These are phyloP conservation scores for Lactarius akahatsu DNA, from an alignment of 768 basidiomycete genomes.

Conservation along the genomic window DNA sequence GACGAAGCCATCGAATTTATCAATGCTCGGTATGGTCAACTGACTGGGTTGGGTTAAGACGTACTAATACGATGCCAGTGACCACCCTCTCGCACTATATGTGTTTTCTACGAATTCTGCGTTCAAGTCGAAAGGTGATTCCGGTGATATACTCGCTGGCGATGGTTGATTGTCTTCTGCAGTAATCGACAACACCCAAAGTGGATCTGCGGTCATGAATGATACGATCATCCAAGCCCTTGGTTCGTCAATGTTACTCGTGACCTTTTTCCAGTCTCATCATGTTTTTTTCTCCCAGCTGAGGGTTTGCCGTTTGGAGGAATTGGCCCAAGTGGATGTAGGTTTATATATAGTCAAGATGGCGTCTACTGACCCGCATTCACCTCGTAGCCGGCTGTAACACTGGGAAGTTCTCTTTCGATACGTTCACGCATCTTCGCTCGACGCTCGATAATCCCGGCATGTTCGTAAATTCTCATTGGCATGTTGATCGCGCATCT, in stretches of 20 bases:
- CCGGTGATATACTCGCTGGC: background rate
- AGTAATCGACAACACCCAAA: slow-evolving; percentile 72
- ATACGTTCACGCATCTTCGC: slow-evolving; percentile 75
- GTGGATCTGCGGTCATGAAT: slow-evolving; percentile 69
- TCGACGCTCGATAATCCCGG: slow-evolving; percentile 48
- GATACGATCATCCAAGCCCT: slow-evolving; percentile 63
- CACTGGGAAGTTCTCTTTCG: slow-evolving; percentile 73
- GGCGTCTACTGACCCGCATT: slow-evolving; percentile 2
- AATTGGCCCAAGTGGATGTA: slow-evolving; percentile 69
- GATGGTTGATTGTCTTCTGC: background rate
- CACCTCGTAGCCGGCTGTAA: slow-evolving; percentile 57
- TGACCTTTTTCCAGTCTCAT: background rate
- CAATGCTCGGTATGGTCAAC: slow-evolving; percentile 46
- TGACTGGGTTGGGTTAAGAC: background rate
- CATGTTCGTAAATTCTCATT: slow-evolving; percentile 35
- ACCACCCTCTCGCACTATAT: slow-evolving; percentile 74
- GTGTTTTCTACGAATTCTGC: slow-evolving; percentile 63
- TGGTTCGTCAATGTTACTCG: slow-evolving; percentile 40
- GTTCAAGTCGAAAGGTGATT: slow-evolving; percentile 61
- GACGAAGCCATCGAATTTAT: slow-evolving; percentile 73
- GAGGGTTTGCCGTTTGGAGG: slow-evolving; percentile 76
- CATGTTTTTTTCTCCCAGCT: slow-evolving; percentile 35
- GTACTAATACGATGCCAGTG: slow-evolving; percentile 41
- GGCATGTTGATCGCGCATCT: background rate
- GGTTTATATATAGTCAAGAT: slow-evolving; percentile 31